Evolutionary conservation across 2,329 filamentous ascomycete genomes (phyloP).

Genomic region (Colletotrichum brevisporum): DNA sequence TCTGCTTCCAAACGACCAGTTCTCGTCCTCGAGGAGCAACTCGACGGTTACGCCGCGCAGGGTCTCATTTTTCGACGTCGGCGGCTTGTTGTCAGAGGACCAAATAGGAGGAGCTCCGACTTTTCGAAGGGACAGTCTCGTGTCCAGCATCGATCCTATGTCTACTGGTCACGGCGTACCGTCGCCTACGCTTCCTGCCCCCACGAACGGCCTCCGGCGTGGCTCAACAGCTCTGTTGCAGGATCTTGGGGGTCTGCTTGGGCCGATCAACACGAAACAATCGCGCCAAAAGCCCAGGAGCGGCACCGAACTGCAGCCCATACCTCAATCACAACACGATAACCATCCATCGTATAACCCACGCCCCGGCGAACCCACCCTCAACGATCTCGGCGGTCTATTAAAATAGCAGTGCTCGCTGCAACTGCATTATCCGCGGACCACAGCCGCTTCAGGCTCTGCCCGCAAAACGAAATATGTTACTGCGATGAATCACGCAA

Average conservation of each 20-base stretch:
- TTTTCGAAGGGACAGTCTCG: constrained; percentile 57
- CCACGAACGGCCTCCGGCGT: constrained; percentile 60
- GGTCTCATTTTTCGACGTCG: constrained; percentile 89
- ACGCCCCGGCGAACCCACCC: constrained; percentile 49
- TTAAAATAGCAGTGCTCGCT: constrained; percentile 46
- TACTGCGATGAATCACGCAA: no score
- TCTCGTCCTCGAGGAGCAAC: constrained; percentile 55
- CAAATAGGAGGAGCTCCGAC: constrained; percentile 48
- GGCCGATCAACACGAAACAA: constrained; percentile 55
- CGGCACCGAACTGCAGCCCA: constrained; percentile 62
- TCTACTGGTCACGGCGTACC: constrained; percentile 51
- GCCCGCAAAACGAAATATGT: no score
- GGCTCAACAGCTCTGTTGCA: constrained; percentile 72
- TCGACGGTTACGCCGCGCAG: constrained; percentile 64
- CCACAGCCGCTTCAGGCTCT: background rate
- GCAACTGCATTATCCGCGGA: background rate
- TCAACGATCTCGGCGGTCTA: constrained; percentile 58
- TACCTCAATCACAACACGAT: constrained; percentile 58
- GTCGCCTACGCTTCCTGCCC: constrained; percentile 61
- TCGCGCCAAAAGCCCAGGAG: constrained; percentile 48
- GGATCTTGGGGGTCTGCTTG: constrained; percentile 69
- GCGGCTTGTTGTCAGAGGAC: constrained; percentile 77
- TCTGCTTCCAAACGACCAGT: constrained; percentile 54
- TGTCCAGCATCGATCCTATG: constrained; percentile 57
- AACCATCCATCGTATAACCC: constrained; percentile 47